Percentiles rank a stretch among this genome's conserved stretches.
These are phyloP conservation scores for Opeltia flavorubescens DNA, from an alignment of 495 filamentous ascomycete species.

Conservation along the genomic window DNA sequence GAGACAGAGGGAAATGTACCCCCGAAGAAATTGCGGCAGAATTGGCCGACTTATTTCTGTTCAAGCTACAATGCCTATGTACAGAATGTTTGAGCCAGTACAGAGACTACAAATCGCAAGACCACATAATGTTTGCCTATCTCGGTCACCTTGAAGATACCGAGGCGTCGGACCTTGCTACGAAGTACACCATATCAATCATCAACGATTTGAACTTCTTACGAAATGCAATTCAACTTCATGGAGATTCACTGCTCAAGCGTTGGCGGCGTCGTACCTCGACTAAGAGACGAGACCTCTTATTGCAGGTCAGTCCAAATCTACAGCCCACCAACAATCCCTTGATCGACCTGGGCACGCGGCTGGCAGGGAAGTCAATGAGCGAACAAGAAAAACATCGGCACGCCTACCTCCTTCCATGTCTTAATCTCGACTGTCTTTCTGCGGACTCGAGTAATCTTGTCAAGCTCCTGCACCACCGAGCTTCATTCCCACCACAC, in stretches of 20 bases:
- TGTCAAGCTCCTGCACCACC: constrained; percentile 4
- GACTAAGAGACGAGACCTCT: not conserved
- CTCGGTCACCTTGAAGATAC: not conserved
- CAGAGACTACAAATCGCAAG: not conserved
- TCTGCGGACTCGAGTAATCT: not conserved
- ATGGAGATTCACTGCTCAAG: not conserved
- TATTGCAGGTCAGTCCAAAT: not conserved
- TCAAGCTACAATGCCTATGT: not conserved
- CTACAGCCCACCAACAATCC: not conserved
- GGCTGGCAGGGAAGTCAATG: not conserved
- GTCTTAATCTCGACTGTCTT: constrained; percentile 4
- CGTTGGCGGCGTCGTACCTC: not conserved
- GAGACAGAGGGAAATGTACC: no score
- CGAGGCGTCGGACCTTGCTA: not conserved
- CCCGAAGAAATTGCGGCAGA: no score
- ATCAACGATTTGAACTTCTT: not conserved
- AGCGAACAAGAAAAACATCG: not conserved
- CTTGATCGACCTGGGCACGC: not conserved
- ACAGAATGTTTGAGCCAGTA: not conserved
- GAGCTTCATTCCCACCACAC: not conserved
- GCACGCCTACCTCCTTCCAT: constrained; percentile 1
- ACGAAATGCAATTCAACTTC: not conserved
- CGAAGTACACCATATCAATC: not conserved
- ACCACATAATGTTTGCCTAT: not conserved
- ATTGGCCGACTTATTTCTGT: no score